phyloP scores from a whole-genome alignment of 768 basidiomycete species.

The Strobilomyces dryophilus region DNA sequence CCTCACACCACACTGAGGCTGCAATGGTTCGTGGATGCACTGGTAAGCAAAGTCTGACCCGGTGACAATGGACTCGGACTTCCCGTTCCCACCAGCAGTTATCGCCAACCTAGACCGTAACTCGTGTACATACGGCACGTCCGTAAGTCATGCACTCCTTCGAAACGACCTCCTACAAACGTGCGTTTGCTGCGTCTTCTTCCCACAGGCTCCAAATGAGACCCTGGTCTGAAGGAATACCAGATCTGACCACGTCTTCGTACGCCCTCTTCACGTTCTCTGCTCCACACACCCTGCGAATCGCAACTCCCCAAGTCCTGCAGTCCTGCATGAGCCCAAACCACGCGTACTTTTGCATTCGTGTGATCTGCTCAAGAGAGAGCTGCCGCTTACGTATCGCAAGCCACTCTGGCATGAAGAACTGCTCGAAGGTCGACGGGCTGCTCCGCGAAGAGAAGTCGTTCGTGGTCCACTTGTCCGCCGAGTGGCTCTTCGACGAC shows the following conservation, averaged over 20 bases:
- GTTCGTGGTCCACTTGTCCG: constrained; percentile 39
- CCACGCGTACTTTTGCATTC: constrained; percentile 55
- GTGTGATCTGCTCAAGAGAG: constrained; percentile 42
- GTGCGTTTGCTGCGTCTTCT: constrained; percentile 12
- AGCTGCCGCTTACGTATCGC: constrained; percentile 49
- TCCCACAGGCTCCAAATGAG: constrained; percentile 69
- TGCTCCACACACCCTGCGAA: constrained; percentile 47
- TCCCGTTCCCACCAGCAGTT: not conserved
- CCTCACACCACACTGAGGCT: not conserved
- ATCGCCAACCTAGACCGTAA: not conserved
- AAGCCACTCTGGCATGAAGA: constrained; percentile 73
- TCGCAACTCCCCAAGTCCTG: constrained; percentile 44
- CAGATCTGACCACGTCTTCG: constrained; percentile 38
- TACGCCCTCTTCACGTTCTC: constrained; percentile 48
- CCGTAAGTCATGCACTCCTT: not conserved
- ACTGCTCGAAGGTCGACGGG: constrained; percentile 38
- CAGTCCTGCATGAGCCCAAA: constrained; percentile 54
- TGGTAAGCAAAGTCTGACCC: not conserved
- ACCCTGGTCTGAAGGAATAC: constrained; percentile 52
- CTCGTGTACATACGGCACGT: not conserved
- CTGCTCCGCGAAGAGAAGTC: constrained; percentile 21
- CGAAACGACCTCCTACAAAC: constrained; percentile 6
- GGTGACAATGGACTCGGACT: not conserved
- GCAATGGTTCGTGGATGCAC: not conserved
- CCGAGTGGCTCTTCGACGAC: constrained; percentile 30